Conservation (phyloP, 2,329 filamentous ascomycete species). For the Venturia oleaginea region DNA sequence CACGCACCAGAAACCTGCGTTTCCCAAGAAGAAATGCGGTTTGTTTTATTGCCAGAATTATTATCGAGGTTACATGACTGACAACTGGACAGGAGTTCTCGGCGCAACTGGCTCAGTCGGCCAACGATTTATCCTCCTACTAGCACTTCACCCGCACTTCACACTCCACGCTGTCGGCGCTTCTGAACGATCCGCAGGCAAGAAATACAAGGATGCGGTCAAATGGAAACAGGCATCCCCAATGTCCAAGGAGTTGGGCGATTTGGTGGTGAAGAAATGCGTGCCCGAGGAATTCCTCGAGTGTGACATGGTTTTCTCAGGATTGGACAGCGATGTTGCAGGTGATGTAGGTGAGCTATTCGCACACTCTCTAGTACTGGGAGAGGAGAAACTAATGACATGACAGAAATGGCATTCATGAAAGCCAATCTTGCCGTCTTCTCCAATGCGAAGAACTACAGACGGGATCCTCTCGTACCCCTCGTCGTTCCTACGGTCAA, state of each 20-base stretch:
- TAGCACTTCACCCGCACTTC: slow-evolving; percentile 80
- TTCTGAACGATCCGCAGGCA: slow-evolving; percentile 79
- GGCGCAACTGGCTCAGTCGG: slow-evolving; percentile 92
- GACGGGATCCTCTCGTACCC: slow-evolving; percentile 79
- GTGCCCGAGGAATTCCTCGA: slow-evolving; percentile 72
- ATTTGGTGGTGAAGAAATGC: slow-evolving; percentile 80
- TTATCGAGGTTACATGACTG: not conserved
- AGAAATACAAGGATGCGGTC: slow-evolving; percentile 90
- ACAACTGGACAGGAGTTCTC: slow-evolving; percentile 49
- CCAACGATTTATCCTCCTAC: slow-evolving; percentile 88
- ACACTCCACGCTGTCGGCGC: slow-evolving; percentile 83
- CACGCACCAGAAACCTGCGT: slow-evolving; percentile 25
- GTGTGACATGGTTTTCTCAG: slow-evolving; percentile 89
- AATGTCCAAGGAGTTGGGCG: slow-evolving; percentile 66
- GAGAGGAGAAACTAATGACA: not conserved
- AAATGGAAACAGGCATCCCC: slow-evolving; percentile 87
- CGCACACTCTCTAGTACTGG: not conserved
- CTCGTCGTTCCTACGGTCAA: slow-evolving; percentile 95
- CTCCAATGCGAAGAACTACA: slow-evolving; percentile 97
- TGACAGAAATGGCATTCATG: slow-evolving; percentile 77
- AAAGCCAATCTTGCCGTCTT: slow-evolving; percentile 84
- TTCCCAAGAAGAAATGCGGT: slow-evolving; percentile 47
- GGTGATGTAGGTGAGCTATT: slow-evolving; percentile 67
- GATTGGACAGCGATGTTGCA: slow-evolving; percentile 85
- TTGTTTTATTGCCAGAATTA: slow-evolving; percentile 21